Evolutionary conservation across 106 monocot genomes (phyloP), one percentile per base, ranked within the genome.

Genomic region (Dendrobium catenatum): DNA sequence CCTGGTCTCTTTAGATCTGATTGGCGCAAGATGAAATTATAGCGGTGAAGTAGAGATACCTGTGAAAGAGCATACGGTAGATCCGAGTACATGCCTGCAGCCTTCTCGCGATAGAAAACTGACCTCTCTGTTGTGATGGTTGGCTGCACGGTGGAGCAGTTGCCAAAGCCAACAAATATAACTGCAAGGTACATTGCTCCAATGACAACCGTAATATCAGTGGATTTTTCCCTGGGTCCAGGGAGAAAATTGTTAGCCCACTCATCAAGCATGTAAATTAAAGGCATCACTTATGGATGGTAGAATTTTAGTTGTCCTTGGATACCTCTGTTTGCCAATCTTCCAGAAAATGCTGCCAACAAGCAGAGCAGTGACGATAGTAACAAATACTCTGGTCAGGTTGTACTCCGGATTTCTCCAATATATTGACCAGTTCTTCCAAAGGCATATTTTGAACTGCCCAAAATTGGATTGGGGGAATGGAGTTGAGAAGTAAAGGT

Each of bases 41-140:
- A 15, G 17, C 5, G 2, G 55, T 9, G 55, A 55, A 55, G 11
- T 48, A 48, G 1, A 11, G 27, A 0, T 87, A 95, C 95, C 86
- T 87, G 95, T 9, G 87, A 85, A 75, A 92, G 75, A 55, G 92
- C 92, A 82, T 90, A 92, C 2, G 92, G 87, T 40, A 95, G 43
- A 75, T 90, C 87, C 4, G 95, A 92, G 83, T 92, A 92, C 95
- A 95, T 92, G 41, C 95, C 92, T 9, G 95, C 92, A 67, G 95
- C 92, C 33, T 79, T 86, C 70, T 95, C 95, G 49, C 95, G 55
- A 77, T 92, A 95, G 72, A 90, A 95, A 27, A 95, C 89, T 0
- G 87, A 84, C 70, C 95, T 85, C 61, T 92, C 95, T 9, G 84
- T 55, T 11, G 82, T 80, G 20, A 92, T 78, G 46, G 92, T 40